These are phyloP conservation scores for Aspergillus phoenicis DNA, from an alignment of 2,329 filamentous ascomycete species.

Conservation along the genomic window DNA sequence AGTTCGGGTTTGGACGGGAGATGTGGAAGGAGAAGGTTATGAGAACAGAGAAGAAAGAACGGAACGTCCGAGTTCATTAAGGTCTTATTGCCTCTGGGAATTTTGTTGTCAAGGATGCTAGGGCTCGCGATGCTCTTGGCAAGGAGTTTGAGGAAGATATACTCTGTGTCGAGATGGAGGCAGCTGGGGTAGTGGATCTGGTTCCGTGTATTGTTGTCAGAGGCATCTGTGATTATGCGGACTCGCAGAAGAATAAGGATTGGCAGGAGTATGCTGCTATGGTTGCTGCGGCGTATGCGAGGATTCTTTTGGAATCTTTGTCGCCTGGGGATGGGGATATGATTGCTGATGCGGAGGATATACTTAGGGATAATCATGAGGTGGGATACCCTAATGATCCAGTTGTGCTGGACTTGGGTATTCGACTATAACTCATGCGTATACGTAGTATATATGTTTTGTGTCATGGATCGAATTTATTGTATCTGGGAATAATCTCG, in stretches of 20 bases:
- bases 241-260: slow-evolving; percentile 16
- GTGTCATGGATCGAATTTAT: no score
- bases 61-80: background rate
- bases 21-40: no score
- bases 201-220: slow-evolving; percentile 18
- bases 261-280: slow-evolving; percentile 24
- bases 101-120: background rate
- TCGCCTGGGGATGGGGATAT: background rate
- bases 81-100: slow-evolving; percentile 5
- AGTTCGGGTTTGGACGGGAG: background rate
- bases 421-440: no score
- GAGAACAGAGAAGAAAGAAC: background rate
- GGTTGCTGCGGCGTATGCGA: slow-evolving; percentile 21
- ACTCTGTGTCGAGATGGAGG: slow-evolving; percentile 26
- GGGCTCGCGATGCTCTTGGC: background rate
- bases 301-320: slow-evolving; percentile 9
- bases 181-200: slow-evolving; percentile 2
- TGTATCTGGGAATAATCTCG: no score
- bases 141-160: background rate
- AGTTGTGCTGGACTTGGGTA: no score
- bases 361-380: background rate
- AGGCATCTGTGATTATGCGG: slow-evolving; percentile 20
- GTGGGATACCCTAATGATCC: background rate
- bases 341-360: background rate
- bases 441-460: no score